Evolutionary conservation across 164 flowering plant genomes (phyloP), one percentile per base, ranked within the genome.

Genomic region (Pachysandra terminalis): DNA sequence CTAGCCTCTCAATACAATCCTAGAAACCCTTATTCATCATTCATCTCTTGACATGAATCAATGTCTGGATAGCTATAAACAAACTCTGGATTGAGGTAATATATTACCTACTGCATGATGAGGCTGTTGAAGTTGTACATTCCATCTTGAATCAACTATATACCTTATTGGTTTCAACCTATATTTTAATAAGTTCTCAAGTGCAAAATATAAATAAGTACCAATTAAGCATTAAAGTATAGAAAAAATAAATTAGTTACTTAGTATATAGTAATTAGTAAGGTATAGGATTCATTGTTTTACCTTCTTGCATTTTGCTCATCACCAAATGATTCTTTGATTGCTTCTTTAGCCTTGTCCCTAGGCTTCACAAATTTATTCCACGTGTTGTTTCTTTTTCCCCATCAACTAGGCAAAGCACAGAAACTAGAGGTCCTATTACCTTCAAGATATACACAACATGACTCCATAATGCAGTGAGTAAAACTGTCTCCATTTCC

Each of bases 361-460:
- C 68, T 68, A 1, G n/a, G 77, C 77, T 25, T 73, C 65, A 53
- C 61, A 73, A 22, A 77, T 77, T 45, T 77, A 69, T 0, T 65
- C 65, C 68, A 77, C 70, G 0, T 65, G 25, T 0, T 62, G 71
- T 54, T 61, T 76, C 56, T n/a, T 63, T 73, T 53, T 77, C 71
- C 0, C 63, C 63, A 57, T 73, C 65, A 28, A 77, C 71, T 23
- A 68, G 14, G n/a, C 61, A 12, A 3, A 73, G 56, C 9, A 73
- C 76, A 1, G 17, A 1, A n/a, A 68, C 73, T 24, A 76, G 61
- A 5, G 67, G 65, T 22, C 24, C 19, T 21, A 51, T 22, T 14
- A 66, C 26, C 54, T 72, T 66, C 19, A 68, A 63, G 16, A n/a
- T 10, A 53, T n/a, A 61, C 1, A 45, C 19, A 10, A 72, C 45